phyloP scores from a whole-genome alignment of 2,329 filamentous ascomycete genomes.

The Alternaria atra region DNA sequence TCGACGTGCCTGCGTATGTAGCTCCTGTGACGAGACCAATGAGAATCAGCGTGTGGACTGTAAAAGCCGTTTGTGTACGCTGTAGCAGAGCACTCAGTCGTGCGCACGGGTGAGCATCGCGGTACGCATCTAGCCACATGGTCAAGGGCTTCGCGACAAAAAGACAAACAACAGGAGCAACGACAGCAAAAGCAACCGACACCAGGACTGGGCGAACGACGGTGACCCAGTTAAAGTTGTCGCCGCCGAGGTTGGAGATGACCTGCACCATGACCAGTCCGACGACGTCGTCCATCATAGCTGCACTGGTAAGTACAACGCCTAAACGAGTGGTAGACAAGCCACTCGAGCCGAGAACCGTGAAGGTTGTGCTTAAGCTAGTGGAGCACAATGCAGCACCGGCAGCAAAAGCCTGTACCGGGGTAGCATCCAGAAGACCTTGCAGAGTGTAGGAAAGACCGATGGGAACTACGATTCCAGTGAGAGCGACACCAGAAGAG shows the following conservation, averaged over 20 bases:
- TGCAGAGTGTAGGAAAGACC: slow-evolving; percentile 70
- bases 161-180: slow-evolving; percentile 59
- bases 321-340: slow-evolving; percentile 65
- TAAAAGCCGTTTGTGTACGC: slow-evolving; percentile 51
- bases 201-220: slow-evolving; percentile 63
- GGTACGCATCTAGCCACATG: slow-evolving; percentile 42
- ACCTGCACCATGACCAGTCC: slow-evolving; percentile 81
- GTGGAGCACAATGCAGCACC: slow-evolving; percentile 79
- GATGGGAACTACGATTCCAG: slow-evolving; percentile 71
- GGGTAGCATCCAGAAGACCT: slow-evolving; percentile 59
- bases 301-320: slow-evolving; percentile 73
- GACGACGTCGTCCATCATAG: slow-evolving; percentile 84
- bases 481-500: slow-evolving; percentile 69
- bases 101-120: slow-evolving; percentile 31
- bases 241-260: slow-evolving; percentile 70
- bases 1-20: slow-evolving; percentile 69
- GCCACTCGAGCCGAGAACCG: slow-evolving; percentile 68
- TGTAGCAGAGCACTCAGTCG: slow-evolving; percentile 36
- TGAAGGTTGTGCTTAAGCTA: slow-evolving; percentile 75
- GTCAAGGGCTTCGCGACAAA: slow-evolving; percentile 58
- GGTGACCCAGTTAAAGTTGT: slow-evolving; percentile 51
- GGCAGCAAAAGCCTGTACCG: slow-evolving; percentile 73
- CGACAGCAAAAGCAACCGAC: slow-evolving; percentile 62
- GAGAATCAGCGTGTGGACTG: slow-evolving; percentile 61
- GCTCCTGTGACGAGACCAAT: slow-evolving; percentile 61